Evolutionary conservation across 163 green algal species (phyloP), one percentile per base, ranked within the genome.

Genomic region (Prototheca cutis): DNA sequence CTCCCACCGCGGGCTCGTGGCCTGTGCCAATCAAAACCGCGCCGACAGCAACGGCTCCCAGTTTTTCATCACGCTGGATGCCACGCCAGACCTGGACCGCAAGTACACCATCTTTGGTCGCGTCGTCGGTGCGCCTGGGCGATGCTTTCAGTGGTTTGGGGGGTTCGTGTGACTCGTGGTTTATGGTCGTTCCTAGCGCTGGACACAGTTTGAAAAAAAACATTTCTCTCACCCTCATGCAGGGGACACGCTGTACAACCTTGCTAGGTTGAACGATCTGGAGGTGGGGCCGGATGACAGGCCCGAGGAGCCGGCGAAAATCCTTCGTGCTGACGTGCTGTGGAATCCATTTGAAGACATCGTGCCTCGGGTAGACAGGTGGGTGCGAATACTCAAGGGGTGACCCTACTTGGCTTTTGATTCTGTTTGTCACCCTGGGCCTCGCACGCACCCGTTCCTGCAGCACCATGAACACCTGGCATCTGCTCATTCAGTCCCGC

Each of bases 271-370:
- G 24, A 78, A 72, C 28, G 82, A 93, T 25, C 53, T 90, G n/a
- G 82, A 93, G 58, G 67, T 76, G 21, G 64, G 63, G 10, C 47
- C 65, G 6, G 55, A 70, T 21, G 81, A 90, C 70, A 57, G 70
- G 27, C 84, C 83, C 0, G 31, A 71, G 21, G 70, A 93, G 10
- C 74, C 84, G 4, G 80, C 78, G 0, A 25, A 70, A 40, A 70
- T 95, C 6, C 58, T 32, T 18, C 62, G 70, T 3, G 77, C 70
- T 1, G 86, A 96, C 61, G 86, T 98, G 51, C 61, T 97, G 59
- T 94, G 84, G 81, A 96, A 95, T 73, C 92, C 92, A 2, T 98
- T 98, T 71, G 89, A 96, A 4, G 91, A 98, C 73, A 88, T 98
- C 25, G 76, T 84, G 31, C 86, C 88, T 17, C 54, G 55, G n/a